Conservation (phyloP, 1,284 basidiomycete genomes). For the Psilocybe mexicana region DNA sequence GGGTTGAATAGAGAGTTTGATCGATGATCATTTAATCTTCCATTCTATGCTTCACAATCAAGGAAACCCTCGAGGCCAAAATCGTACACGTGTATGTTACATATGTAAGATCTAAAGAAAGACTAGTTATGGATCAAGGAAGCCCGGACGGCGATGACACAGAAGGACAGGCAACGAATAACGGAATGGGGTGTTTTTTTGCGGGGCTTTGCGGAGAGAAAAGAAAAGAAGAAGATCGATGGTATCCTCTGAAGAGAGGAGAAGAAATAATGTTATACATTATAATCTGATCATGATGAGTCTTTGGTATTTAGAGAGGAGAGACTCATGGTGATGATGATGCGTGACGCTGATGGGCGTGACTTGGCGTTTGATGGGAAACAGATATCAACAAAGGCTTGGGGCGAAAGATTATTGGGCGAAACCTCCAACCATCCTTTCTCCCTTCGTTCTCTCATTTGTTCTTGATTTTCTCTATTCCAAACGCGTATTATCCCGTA, state of each 20-base stretch:
- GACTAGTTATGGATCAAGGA: not conserved
- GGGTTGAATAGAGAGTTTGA: not conserved
- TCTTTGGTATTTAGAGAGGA: too few relatives aligned
- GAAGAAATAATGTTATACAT: too few relatives aligned
- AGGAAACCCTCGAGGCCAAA: constrained; percentile 7
- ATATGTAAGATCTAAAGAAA: not conserved
- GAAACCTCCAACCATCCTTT: constrained; percentile 16
- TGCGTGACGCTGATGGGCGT: constrained; percentile 13
- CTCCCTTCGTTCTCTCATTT: constrained; percentile 22
- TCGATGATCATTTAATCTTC: constrained; percentile 12
- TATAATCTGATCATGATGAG: too few relatives aligned
- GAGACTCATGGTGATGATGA: not conserved
- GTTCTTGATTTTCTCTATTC: constrained; percentile 21
- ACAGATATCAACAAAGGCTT: constrained; percentile 37
- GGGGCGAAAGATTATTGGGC: constrained; percentile 34
- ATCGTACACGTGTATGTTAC: constrained; percentile 1
- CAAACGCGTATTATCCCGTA: constrained; percentile 32
- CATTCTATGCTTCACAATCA: not conserved
- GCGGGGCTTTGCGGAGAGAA: too few relatives aligned
- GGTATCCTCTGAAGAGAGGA: too few relatives aligned
- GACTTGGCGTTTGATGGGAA: constrained; percentile 23
- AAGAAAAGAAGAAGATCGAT: too few relatives aligned
- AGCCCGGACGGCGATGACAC: not conserved
- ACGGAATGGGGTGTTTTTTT: too few relatives aligned
- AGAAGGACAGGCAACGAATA: not conserved